Conservation (phyloP, 164 flowering plant species). For the Macadamia integrifolia region DNA sequence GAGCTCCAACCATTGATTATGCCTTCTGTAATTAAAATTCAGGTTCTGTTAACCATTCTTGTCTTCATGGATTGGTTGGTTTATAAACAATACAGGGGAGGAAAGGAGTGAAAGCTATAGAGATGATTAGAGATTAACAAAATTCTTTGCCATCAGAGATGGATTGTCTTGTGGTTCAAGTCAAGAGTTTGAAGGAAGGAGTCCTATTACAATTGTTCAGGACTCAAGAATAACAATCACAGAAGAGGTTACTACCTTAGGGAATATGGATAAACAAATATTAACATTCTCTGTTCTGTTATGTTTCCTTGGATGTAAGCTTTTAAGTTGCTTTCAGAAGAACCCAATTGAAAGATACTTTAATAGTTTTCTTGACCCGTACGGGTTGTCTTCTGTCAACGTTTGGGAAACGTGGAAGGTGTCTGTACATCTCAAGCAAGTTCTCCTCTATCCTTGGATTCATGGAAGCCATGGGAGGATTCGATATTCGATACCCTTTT, state of each 20-base stretch:
- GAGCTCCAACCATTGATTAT: neutral
- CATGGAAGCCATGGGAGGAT: too few species aligned
- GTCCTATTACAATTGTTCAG: conserved; percentile 11
- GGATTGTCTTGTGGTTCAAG: conserved; percentile 58
- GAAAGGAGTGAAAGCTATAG: conserved; percentile 2
- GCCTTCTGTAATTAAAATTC: conserved; percentile 6
- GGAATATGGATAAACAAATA: too few species aligned
- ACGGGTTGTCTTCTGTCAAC: neutral
- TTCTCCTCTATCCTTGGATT: too few species aligned
- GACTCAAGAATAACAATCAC: conserved; percentile 16
- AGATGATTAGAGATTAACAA: conserved; percentile 5
- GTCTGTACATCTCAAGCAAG: conserved; percentile 17
- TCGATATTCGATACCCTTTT: too few species aligned
- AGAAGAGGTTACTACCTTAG: neutral
- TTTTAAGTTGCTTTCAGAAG: neutral
- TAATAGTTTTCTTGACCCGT: conserved; percentile 7
- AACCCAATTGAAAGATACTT: conserved; percentile 2
- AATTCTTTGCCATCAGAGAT: conserved; percentile 30
- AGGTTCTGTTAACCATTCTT: neutral
- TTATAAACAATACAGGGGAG: conserved; percentile 12
- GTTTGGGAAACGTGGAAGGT: neutral
- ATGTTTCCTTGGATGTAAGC: neutral
- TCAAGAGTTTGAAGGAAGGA: conserved; percentile 25
- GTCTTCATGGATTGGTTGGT: neutral
- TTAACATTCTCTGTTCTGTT: too few species aligned